Conservation (phyloP, 805 yeast species). For the Wilhelminamyces savonicus region DNA sequence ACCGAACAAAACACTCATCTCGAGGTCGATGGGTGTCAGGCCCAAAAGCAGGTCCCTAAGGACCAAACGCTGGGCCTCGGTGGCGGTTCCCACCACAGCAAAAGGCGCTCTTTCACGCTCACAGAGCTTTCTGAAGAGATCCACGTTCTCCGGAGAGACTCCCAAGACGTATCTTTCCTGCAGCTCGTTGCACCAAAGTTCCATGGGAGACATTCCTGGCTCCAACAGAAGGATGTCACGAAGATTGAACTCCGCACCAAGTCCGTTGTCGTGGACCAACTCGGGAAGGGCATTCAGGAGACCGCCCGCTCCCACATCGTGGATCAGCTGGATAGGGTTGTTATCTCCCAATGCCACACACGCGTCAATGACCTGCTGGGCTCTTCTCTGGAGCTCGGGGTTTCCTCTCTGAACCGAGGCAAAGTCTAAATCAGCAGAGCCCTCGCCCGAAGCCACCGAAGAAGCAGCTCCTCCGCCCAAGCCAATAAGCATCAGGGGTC, state of each 20-base stretch:
- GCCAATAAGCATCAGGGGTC: constrained; percentile 96
- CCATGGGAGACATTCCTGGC: constrained; percentile 99
- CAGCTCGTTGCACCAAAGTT: constrained; percentile 99
- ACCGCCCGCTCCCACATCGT: constrained; percentile 99
- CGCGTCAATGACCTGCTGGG: constrained; percentile 94
- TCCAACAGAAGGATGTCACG: constrained; percentile 87
- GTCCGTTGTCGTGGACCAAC: constrained; percentile 91
- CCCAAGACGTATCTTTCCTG: constrained; percentile 97
- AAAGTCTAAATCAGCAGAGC: constrained; percentile 92
- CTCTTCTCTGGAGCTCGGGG: constrained; percentile 99
- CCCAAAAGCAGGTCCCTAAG: constrained; percentile 73
- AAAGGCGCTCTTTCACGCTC: constrained; percentile 93
- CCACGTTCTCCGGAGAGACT: constrained; percentile 73
- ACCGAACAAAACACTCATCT: constrained; percentile 91
- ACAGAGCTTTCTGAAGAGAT: constrained; percentile 71
- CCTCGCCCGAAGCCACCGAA: constrained; percentile 92
- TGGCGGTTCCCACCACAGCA: constrained; percentile 94
- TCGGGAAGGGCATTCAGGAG: constrained; percentile 96
- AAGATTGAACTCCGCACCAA: constrained; percentile 90
- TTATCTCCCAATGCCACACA: constrained; percentile 73
- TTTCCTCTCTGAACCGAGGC: constrained; percentile 99
- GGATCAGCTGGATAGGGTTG: constrained; percentile 87
- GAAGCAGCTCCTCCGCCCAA: constrained; percentile 99
- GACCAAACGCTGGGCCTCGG: constrained; percentile 74
- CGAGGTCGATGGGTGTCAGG: constrained; percentile 90